These are phyloP conservation scores for Thielaviopsis ethacetica DNA, from an alignment of 2,329 filamentous ascomycete species.

Conservation along the genomic window DNA sequence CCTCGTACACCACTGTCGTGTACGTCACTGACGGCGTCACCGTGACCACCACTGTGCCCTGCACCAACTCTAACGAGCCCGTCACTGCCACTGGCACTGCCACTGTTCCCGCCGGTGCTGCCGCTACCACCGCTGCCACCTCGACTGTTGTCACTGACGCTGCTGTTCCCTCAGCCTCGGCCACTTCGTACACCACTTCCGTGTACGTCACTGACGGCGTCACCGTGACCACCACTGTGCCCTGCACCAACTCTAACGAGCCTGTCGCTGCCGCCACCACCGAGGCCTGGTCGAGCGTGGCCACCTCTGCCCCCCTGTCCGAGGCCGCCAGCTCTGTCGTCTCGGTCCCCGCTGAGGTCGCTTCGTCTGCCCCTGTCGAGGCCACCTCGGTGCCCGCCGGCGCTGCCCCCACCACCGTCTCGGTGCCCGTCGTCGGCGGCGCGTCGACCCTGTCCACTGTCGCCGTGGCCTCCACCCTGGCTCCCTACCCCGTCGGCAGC, in stretches of 20 bases:
- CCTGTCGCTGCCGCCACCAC: neutral
- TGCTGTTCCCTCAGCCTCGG: neutral
- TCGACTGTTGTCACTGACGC: neutral
- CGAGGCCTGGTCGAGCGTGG: too few species aligned
- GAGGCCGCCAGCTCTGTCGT: too few species aligned
- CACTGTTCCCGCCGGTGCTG: neutral
- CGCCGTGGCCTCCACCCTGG: neutral
- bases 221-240: slow-evolving; percentile 1
- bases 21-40: slow-evolving; percentile 3
- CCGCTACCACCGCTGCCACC: neutral
- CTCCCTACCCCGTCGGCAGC: slow-evolving; percentile 1
- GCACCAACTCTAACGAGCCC: neutral
- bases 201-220: neutral
- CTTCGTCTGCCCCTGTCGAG: neutral
- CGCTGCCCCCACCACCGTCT: neutral
- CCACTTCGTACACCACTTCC: neutral
- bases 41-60: slow-evolving; percentile 1
- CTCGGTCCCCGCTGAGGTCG: neutral
- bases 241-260: neutral
- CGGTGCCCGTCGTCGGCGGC: neutral
- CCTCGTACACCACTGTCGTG: neutral
- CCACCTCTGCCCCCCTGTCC: neutral
- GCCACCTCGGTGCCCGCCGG: neutral
- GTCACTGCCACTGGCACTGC: neutral
- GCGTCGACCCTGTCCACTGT: neutral